A percentile compares a stretch with the other conserved stretches of the same genome.
phyloP scores from a whole-genome alignment of 805 yeast genomes.

The Candida taoyuanica region DNA sequence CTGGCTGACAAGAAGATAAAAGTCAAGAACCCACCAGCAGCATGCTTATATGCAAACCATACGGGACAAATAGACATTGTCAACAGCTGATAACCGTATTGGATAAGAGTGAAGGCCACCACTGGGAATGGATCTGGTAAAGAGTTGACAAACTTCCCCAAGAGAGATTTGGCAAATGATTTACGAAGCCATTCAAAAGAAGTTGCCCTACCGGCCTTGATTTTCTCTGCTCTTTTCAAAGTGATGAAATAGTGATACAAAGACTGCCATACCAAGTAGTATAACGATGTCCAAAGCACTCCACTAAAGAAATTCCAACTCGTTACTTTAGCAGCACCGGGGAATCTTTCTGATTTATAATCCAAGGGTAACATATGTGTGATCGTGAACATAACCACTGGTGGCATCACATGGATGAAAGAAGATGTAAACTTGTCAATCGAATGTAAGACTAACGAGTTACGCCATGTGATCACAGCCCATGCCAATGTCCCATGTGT shows the following conservation, averaged over 20 bases:
- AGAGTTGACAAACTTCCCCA: slow-evolving; percentile 76
- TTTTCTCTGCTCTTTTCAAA: slow-evolving; percentile 69
- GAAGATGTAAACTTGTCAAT: slow-evolving; percentile 90
- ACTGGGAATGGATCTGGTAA: slow-evolving; percentile 87
- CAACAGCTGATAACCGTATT: slow-evolving; percentile 76
- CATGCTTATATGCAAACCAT: slow-evolving; percentile 68
- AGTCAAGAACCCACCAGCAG: slow-evolving; percentile 64
- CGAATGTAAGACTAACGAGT: slow-evolving; percentile 86
- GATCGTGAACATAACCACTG: slow-evolving; percentile 78
- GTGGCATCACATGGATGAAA: slow-evolving; percentile 88
- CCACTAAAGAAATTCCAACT: slow-evolving; percentile 72
- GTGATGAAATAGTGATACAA: slow-evolving; percentile 91
- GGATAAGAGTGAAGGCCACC: slow-evolving; percentile 78
- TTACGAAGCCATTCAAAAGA: slow-evolving; percentile 81
- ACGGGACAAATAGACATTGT: slow-evolving; percentile 89
- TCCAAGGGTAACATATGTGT: slow-evolving; percentile 63
- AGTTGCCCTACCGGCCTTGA: slow-evolving; percentile 80
- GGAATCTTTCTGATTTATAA: slow-evolving; percentile 54
- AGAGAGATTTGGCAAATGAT: slow-evolving; percentile 54
- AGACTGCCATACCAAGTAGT: slow-evolving; percentile 87
- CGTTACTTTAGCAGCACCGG: slow-evolving; percentile 69
- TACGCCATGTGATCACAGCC: slow-evolving; percentile 95
- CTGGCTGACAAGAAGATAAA: slow-evolving; percentile 76
- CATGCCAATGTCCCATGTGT: slow-evolving; percentile 86
- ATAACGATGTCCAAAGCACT: slow-evolving; percentile 70